phyloP scores from a whole-genome alignment of 805 yeast genomes.

The Metschnikowia kofuensis region DNA sequence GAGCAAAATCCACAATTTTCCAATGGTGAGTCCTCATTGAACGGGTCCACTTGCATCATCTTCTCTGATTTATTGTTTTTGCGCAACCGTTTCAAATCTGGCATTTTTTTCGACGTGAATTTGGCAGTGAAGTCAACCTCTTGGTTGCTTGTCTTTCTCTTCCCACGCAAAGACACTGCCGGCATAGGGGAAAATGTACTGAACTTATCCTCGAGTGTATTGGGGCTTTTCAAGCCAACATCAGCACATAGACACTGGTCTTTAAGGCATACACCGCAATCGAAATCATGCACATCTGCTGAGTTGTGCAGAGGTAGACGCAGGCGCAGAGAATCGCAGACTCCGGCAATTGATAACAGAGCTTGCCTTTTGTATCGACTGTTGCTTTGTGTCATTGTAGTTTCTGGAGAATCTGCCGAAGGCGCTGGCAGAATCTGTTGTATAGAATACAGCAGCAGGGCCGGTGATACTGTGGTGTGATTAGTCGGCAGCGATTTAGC shows the following conservation, averaged over 20 bases:
- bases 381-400: not conserved
- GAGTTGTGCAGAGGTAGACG: not conserved
- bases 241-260: conserved; percentile 67
- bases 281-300: conserved; percentile 25
- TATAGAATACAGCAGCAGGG: conserved; percentile 34
- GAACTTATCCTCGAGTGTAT: conserved; percentile 31
- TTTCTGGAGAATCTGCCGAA: conserved; percentile 47
- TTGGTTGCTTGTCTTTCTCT: conserved; percentile 19
- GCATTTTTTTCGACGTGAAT: conserved; percentile 34
- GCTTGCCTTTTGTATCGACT: conserved; percentile 1
- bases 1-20: conserved; percentile 94
- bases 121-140: conserved; percentile 60
- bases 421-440: conserved; percentile 56
- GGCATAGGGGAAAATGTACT: conserved; percentile 55
- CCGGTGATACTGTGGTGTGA: conserved; percentile 15
- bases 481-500: conserved; percentile 20
- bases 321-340: not conserved
- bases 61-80: conserved; percentile 7
- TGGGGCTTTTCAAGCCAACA: conserved; percentile 39
- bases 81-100: conserved; percentile 33
- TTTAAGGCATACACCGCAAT: conserved; percentile 66
- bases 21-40: conserved; percentile 47
- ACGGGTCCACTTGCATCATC: conserved; percentile 11
- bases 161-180: conserved; percentile 59
- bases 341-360: not conserved